Evolutionary conservation across 768 basidiomycete species (phyloP).

Genomic region (Amanita exitialis): DNA sequence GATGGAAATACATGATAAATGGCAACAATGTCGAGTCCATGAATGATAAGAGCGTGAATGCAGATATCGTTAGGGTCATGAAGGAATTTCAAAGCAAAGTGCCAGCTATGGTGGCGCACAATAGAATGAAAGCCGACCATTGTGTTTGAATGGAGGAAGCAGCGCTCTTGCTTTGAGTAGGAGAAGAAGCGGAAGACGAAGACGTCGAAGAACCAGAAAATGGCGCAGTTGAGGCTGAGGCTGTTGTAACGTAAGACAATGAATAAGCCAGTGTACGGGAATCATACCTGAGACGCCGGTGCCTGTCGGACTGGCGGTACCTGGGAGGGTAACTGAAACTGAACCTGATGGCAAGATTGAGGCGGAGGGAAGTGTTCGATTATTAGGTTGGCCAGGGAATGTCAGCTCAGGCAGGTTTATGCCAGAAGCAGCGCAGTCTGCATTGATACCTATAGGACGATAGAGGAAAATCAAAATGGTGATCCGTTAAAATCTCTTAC

Average conservation of each 20-base stretch:
- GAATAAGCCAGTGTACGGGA: not conserved
- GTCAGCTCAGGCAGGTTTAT: conserved; percentile 17
- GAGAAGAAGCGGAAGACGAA: not conserved
- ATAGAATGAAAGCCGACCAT: not conserved
- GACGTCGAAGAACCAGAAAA: not conserved
- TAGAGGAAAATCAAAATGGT: not conserved
- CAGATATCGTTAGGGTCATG: not conserved
- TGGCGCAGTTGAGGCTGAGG: not conserved
- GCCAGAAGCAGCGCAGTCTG: conserved; percentile 12
- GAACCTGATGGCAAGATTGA: conserved; percentile 11
- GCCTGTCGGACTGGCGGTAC: not conserved
- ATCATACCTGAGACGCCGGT: not conserved
- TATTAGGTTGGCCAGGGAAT: conserved; percentile 21
- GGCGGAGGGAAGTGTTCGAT: conserved; percentile 16
- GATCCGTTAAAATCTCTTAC: conserved; percentile 15
- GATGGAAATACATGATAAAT: not conserved
- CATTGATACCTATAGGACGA: conserved; percentile 4
- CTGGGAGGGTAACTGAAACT: not conserved
- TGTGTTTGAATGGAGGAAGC: not conserved
- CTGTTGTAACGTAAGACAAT: not conserved
- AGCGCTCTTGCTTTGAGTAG: not conserved
- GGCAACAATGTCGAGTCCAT: not conserved
- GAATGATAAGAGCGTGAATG: not conserved
- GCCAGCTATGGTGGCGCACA: not conserved
- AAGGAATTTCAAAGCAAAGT: not conserved